Base-by-base conservation (phyloP, 306 rosid species). In the Citrullus colocynthis region DNA sequence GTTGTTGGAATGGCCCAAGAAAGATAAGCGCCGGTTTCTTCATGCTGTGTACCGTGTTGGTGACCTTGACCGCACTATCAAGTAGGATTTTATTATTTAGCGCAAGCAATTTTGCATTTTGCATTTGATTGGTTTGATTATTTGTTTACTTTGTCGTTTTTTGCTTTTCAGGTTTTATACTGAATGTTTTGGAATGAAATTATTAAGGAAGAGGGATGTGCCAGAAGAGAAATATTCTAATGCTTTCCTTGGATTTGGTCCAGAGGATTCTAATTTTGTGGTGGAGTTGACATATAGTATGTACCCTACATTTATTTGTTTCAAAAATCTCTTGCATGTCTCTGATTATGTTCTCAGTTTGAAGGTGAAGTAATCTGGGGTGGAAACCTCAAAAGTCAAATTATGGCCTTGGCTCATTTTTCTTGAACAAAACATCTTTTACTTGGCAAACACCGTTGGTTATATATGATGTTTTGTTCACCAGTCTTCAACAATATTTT, bases 21-120 rank as follows among this genome's bases (percentile, higher is more conserved):
- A 92, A 76, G 97, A 95, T 84, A 90, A 67, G 71, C 97, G 92
- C 58, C 96, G 98, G 51, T 55, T 92, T 73, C 93, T 95, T 58
- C 98, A 95, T 83, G 97, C 77, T 42, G 97, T 95, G 67, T 95
- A 95, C 82, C 97, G 98, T 71, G 98, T 95, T 64, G 98, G 97
- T 78, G 97, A 95, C 82, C 98, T 95, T 79, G 93, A 95, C 42
- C 96, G 97, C 81, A 90, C 97, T 37, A 95, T 95, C 91, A 89
- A 90, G 98, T 95, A 86, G 9, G 86, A 14, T 77, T 51, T 13
- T 76, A 52, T 55, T 69, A 20, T 10, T 39, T 74, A 32, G 12
- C n/a, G 13, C 45, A 24, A 63, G 20, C 4, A 6, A 44, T 17
- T 41, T 24, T 58, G 28, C 72, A 6, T 61, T 63, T 77, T 10